Evolutionary conservation across 306 rosid genomes (phyloP).

Genomic region (cucumber (Cucumis sativus)): DNA sequence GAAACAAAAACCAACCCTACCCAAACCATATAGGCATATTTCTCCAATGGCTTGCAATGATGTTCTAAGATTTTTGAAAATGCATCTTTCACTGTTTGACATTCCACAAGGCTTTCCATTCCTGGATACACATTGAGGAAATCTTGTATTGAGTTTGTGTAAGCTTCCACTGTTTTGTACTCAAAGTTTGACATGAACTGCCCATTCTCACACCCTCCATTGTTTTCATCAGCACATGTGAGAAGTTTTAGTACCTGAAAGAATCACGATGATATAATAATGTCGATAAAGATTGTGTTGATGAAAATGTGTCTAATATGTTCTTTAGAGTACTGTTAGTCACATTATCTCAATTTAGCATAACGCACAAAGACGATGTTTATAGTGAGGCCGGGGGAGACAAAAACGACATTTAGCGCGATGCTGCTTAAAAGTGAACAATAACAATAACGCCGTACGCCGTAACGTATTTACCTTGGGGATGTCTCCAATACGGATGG

Average conservation of each 20-base stretch:
- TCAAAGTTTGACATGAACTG: slow-evolving; percentile 12
- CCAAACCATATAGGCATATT: slow-evolving; percentile 34
- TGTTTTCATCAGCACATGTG: slow-evolving; percentile 29
- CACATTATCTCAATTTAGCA: not conserved
- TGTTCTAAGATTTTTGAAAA: slow-evolving; percentile 30
- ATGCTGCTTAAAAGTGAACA: not conserved
- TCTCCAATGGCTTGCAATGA: slow-evolving; percentile 57
- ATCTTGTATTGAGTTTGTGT: slow-evolving; percentile 44
- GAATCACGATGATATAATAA: not conserved
- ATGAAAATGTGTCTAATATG: not conserved
- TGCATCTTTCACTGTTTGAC: slow-evolving; percentile 49
- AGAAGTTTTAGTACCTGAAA: slow-evolving; percentile 32
- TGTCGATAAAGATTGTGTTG: not conserved
- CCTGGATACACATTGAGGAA: slow-evolving; percentile 42
- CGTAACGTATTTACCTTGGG: slow-evolving; percentile 32
- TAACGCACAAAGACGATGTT: not conserved
- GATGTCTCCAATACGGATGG: slow-evolving; percentile 47
- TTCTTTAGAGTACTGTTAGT: not conserved
- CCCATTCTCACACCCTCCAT: slow-evolving; percentile 21
- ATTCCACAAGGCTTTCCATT: slow-evolving; percentile 39
- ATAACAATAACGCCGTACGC: not conserved
- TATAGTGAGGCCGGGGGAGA: too few relatives aligned
- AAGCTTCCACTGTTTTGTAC: slow-evolving; percentile 24
- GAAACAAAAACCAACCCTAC: slow-evolving; percentile 27
- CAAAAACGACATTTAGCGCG: too few relatives aligned